phyloP scores from a whole-genome alignment of 2,329 filamentous ascomycete species.

The Aspergillus clavatus region DNA sequence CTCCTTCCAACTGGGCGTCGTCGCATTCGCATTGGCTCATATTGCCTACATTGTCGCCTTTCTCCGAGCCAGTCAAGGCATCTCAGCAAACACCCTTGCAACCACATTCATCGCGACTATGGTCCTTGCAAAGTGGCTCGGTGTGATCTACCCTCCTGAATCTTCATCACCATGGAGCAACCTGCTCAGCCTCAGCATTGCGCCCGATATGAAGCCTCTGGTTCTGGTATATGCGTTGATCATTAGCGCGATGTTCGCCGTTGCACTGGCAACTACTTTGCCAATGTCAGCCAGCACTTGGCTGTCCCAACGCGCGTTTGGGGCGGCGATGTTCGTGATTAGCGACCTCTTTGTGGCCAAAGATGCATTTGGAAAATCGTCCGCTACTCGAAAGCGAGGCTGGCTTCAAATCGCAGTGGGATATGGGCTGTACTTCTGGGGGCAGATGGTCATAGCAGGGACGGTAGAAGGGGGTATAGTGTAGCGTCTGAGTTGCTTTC shows the following conservation, averaged over 20 bases:
- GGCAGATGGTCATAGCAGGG: slow-evolving; percentile 25
- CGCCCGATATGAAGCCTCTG: slow-evolving; percentile 22
- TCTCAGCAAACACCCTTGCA: slow-evolving; percentile 12
- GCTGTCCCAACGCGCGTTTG: slow-evolving; percentile 21
- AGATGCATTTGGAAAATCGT: slow-evolving; percentile 23
- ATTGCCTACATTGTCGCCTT: slow-evolving; percentile 27
- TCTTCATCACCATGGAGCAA: slow-evolving; percentile 13
- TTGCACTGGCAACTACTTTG: slow-evolving; percentile 17
- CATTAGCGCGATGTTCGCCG: slow-evolving; percentile 25
- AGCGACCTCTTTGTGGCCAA: slow-evolving; percentile 30
- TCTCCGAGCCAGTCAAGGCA: slow-evolving; percentile 11
- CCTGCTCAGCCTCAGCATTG: slow-evolving; percentile 20
- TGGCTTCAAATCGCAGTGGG: slow-evolving; percentile 16
- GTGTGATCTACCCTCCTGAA: slow-evolving; percentile 22
- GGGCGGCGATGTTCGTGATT: slow-evolving; percentile 28
- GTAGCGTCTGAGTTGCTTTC: background rate
- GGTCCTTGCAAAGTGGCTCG: slow-evolving; percentile 19
- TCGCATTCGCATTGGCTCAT: slow-evolving; percentile 27
- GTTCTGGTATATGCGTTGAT: slow-evolving; percentile 23
- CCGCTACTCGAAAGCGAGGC: slow-evolving; percentile 6
- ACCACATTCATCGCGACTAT: slow-evolving; percentile 17
- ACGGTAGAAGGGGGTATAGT: background rate
- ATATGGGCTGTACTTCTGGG: slow-evolving; percentile 27
- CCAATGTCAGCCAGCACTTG: slow-evolving; percentile 2
- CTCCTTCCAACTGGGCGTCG: slow-evolving; percentile 26